A percentile compares a stretch with the other conserved stretches of the same genome.
These are phyloP conservation scores for Fusarium sp. DNA, from an alignment of 2,329 filamentous ascomycete species.

Conservation along the genomic window DNA sequence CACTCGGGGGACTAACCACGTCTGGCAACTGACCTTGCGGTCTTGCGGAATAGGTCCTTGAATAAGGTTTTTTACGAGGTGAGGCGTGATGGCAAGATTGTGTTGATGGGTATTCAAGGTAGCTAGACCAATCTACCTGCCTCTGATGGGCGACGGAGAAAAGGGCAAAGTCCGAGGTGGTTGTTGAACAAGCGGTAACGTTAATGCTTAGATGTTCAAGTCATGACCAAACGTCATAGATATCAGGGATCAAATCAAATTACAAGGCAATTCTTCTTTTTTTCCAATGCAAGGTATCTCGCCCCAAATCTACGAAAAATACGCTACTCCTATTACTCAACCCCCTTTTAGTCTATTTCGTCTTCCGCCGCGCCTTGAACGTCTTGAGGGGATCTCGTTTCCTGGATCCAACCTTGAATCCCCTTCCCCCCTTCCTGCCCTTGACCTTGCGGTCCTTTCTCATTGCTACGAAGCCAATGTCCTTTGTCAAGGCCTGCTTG, in stretches of 20 bases:
- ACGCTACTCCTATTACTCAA: slow-evolving; percentile 21
- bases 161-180: neutral
- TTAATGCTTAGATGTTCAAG: neutral
- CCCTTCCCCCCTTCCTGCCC: slow-evolving; percentile 59
- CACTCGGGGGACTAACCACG: neutral
- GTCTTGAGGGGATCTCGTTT: slow-evolving; percentile 89
- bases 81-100: neutral
- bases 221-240: neutral
- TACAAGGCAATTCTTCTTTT: slow-evolving; percentile 6
- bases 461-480: slow-evolving; percentile 82
- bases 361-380: slow-evolving; percentile 76
- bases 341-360: slow-evolving; percentile 42
- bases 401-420: slow-evolving; percentile 66
- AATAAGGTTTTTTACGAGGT: neutral
- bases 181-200: neutral
- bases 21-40: neutral
- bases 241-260: too few species aligned
- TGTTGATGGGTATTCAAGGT: neutral
- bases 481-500: slow-evolving; percentile 74
- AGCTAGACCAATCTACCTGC: too few species aligned
- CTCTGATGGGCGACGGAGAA: neutral
- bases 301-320: slow-evolving; percentile 24
- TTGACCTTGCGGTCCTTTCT: slow-evolving; percentile 67
- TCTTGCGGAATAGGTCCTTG: neutral
- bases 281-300: slow-evolving; percentile 37